Conservation (phyloP, 2,329 filamentous ascomycete genomes). For the Fusarium devonianum region DNA sequence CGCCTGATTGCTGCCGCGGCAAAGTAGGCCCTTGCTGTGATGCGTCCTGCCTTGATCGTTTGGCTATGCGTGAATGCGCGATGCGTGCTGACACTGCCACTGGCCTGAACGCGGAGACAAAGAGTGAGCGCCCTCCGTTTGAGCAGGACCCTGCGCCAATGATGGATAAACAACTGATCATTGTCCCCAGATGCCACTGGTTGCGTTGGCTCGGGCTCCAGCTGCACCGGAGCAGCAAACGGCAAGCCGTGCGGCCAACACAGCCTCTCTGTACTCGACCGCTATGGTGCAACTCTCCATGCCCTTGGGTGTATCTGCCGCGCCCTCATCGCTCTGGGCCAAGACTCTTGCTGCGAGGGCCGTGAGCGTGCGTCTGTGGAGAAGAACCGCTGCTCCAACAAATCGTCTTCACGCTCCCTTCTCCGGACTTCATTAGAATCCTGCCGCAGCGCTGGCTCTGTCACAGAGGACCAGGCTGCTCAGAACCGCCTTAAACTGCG, state of each 20-base stretch:
- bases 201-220: not conserved
- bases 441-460: conserved; percentile 32
- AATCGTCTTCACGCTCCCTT: conserved; percentile 17
- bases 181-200: not conserved
- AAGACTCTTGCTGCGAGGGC: conserved; percentile 58
- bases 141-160: no score
- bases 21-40: conserved; percentile 53
- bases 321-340: conserved; percentile 57
- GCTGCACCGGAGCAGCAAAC: conserved; percentile 24
- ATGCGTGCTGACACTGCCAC: conserved; percentile 6
- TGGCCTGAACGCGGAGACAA: not conserved
- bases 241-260: conserved; percentile 51
- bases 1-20: conserved; percentile 51
- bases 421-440: conserved; percentile 39
- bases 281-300: conserved; percentile 53
- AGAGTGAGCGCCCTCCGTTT: conserved; percentile 1
- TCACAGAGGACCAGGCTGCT: conserved; percentile 13
- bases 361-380: conserved; percentile 38
- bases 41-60: conserved; percentile 51
- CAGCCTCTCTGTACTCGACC: conserved; percentile 43
- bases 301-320: conserved; percentile 63
- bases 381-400: conserved; percentile 40
- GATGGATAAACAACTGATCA: not conserved
- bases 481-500: conserved; percentile 18
- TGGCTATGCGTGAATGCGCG: conserved; percentile 53